Percentiles rank a stretch among this genome's conserved stretches.
These are phyloP conservation scores for Drechslerella coelobrocha DNA, from an alignment of 2,329 filamentous ascomycete genomes.

Conservation along the genomic window DNA sequence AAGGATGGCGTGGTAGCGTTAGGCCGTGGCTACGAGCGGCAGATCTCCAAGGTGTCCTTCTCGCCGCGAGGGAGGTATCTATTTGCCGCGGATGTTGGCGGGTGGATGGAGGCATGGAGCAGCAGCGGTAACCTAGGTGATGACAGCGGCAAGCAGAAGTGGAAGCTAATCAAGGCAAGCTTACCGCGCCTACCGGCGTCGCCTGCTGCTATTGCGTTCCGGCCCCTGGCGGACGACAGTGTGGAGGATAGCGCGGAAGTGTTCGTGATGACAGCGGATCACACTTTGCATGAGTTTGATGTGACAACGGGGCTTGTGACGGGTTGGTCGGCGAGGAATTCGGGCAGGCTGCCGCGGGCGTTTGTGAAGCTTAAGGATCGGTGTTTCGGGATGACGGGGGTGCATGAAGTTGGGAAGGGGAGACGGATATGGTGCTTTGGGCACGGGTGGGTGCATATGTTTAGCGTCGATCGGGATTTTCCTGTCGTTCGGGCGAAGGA, in stretches of 20 bases:
- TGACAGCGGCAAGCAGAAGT: slow-evolving; percentile 34
- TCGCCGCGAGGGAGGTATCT: slow-evolving; percentile 62
- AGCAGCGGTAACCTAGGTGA: too few species aligned
- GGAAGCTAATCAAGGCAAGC: slow-evolving; percentile 37
- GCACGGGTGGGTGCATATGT: slow-evolving; percentile 92
- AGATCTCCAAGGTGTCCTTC: slow-evolving; percentile 56
- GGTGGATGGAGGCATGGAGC: slow-evolving; percentile 48
- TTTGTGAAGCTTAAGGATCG: slow-evolving; percentile 78
- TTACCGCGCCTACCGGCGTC: slow-evolving; percentile 33
- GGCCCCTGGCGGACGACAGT: slow-evolving; percentile 3
- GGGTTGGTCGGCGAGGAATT: slow-evolving; percentile 85
- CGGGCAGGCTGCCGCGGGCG: slow-evolving; percentile 69
- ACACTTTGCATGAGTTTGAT: slow-evolving; percentile 78
- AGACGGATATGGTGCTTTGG: slow-evolving; percentile 87
- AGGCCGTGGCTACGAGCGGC: slow-evolving; percentile 40
- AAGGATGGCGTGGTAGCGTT: slow-evolving; percentile 42
- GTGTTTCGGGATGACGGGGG: slow-evolving; percentile 74
- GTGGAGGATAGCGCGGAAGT: slow-evolving; percentile 51
- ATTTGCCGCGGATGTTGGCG: slow-evolving; percentile 64
- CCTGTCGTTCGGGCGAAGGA: slow-evolving; percentile 24
- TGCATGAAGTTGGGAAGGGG: slow-evolving; percentile 57
- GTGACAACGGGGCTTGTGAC: slow-evolving; percentile 77
- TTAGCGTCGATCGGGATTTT: slow-evolving; percentile 61
- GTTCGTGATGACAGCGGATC: slow-evolving; percentile 58
- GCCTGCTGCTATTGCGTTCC: slow-evolving; percentile 31